A percentile compares a stretch with the other conserved stretches of the same genome.
Conservation (phyloP, 345 rosid species). For the Gossypium australe region DNA sequence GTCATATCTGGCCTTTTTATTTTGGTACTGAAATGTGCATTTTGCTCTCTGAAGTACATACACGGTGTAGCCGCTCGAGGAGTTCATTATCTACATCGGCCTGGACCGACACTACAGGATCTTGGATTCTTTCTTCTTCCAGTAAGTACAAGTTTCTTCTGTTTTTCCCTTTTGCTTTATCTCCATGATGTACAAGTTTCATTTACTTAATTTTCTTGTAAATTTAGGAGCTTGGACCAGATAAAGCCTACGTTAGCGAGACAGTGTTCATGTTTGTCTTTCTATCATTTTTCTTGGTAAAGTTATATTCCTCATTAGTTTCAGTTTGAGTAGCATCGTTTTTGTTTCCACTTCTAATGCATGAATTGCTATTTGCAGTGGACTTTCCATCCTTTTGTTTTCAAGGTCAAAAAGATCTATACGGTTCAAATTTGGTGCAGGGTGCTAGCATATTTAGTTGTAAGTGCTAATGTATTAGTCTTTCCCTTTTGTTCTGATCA, state of each 20-base stretch:
- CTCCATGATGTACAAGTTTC: not conserved
- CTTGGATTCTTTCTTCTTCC: conserved; percentile 85
- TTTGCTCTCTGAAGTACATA: conserved; percentile 53
- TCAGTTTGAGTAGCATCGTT: not conserved
- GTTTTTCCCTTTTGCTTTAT: not conserved
- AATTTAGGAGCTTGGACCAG: conserved; percentile 88
- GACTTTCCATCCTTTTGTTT: conserved; percentile 95
- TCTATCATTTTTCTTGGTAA: conserved; percentile 73
- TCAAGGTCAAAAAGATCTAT: conserved; percentile 93
- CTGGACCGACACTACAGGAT: conserved; percentile 85
- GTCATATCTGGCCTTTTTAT: not conserved
- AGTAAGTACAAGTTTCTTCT: conserved; percentile 35
- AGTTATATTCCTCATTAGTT: conserved; percentile 18
- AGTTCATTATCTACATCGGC: conserved; percentile 85
- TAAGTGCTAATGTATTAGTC: conserved; percentile 37
- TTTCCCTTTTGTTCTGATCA: not conserved
- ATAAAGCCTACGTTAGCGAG: conserved; percentile 88
- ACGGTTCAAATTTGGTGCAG: conserved; percentile 97
- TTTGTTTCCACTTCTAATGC: not conserved
- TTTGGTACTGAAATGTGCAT: not conserved
- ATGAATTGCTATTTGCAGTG: conserved; percentile 51
- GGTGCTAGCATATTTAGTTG: conserved; percentile 90
- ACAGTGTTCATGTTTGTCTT: conserved; percentile 63
- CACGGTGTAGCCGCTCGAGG: conserved; percentile 90
- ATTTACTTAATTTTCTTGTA: conserved; percentile 14